Evolutionary conservation across 1,139 yeast genomes (phyloP), one percentile per base, ranked within the genome.

Genomic region (Hansenula lynferdii): DNA sequence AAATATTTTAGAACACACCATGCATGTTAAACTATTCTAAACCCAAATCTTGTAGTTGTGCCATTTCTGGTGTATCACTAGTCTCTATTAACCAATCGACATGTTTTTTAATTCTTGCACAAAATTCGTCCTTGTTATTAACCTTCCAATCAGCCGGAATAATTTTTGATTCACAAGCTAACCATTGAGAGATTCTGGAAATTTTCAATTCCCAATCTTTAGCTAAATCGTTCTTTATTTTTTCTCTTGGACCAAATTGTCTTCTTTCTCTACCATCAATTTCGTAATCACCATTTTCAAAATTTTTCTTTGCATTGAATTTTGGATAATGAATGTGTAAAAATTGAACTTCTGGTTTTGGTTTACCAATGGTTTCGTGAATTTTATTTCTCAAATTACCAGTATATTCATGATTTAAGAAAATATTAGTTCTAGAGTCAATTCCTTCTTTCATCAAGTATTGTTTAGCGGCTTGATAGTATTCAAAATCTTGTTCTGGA

Each of bases 261-360:
- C 72, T 56, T 47, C 80, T 58, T 18, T 65, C 55, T 8, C 69
- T 72, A 26, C 66, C 65, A 36, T 64, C 67, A 41, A 67, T 55
- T 28, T 63, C 56, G 19, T 72, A 67, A 45, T 69, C 70, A 8
- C 65, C 61, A 6, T 57, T 54, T 28, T 49, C 45, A 45, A 59
- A 62, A 40, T 72, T 63, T 23, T 57, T 60, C 73, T 75, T 69
- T 0, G 81, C 80, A 47, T 77, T 70, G 42, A 77, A 65, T 53
- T 77, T 77, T 26, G 80, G 80, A 57, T 67, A 69, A 51, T 76
- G 77, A 38, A 78, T 69, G 48, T 78, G 84, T 40, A 77, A 67
- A 48, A 77, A 77, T 48, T 75, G 61, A 34, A 72, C 62, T 12
- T 67, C 57, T 1, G 79, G 73, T 18, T 44, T 47, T 4, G 34